phyloP scores from a whole-genome alignment of 176 grass and related monocot species.

The Raddia distichophylla region DNA sequence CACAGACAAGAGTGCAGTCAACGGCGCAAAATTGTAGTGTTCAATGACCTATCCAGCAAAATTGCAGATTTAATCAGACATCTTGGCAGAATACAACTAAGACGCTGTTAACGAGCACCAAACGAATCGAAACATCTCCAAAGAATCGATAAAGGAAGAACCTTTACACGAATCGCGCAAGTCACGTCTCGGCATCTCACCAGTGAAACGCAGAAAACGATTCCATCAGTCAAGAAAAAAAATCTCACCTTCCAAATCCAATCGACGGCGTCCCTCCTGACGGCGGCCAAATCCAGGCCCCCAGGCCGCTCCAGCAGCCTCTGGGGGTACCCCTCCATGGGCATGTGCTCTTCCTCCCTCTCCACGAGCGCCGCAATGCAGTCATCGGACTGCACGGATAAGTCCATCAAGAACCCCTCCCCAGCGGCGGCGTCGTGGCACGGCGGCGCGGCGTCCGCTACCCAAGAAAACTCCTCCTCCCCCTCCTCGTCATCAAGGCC shows the following conservation, averaged over 20 bases:
- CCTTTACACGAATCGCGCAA: slow-evolving; percentile 39
- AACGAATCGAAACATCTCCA: slow-evolving; percentile 35
- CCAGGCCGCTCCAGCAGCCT: slow-evolving; percentile 58
- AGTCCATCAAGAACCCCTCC: slow-evolving; percentile 53
- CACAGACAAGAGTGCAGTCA: slow-evolving; percentile 81
- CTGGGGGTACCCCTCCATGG: slow-evolving; percentile 66
- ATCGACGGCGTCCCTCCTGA: slow-evolving; percentile 77
- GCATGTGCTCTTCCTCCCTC: slow-evolving; percentile 68
- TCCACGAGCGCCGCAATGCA: slow-evolving; percentile 62
- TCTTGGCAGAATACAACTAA: neutral
- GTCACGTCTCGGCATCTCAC: slow-evolving; percentile 27
- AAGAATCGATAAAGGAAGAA: slow-evolving; percentile 17
- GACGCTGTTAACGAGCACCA: slow-evolving; percentile 20
- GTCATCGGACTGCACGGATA: slow-evolving; percentile 71
- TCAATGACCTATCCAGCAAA: slow-evolving; percentile 71
- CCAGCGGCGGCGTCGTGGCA: slow-evolving; percentile 7
- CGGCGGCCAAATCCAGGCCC: slow-evolving; percentile 60
- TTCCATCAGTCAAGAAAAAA: slow-evolving; percentile 31
- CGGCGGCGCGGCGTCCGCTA: slow-evolving; percentile 29
- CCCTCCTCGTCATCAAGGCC: slow-evolving; percentile 69
- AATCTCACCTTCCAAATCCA: slow-evolving; percentile 92
- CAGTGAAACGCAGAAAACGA: slow-evolving; percentile 20
- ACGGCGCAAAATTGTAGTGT: slow-evolving; percentile 81
- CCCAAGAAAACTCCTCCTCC: slow-evolving; percentile 52
- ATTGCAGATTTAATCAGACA: slow-evolving; percentile 52